Percentiles rank a stretch among this genome's conserved stretches.
Conservation (phyloP, 495 filamentous ascomycete genomes). For the Chlorociboria aeruginascens region DNA sequence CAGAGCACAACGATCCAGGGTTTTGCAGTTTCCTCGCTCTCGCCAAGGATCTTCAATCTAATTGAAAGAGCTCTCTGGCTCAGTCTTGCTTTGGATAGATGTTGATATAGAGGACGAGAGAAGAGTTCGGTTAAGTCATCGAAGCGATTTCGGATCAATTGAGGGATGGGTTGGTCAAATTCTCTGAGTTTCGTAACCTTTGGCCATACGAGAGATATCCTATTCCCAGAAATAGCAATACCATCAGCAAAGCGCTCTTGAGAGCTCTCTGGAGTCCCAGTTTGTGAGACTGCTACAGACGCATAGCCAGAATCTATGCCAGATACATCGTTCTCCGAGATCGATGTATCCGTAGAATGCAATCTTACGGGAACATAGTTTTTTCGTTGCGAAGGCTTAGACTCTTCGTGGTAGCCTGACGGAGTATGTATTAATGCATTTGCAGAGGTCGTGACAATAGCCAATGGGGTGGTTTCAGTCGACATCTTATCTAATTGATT, state of each 20-base stretch:
- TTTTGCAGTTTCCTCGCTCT: conserved; percentile 12
- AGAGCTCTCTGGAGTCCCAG: not conserved
- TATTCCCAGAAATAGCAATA: not conserved
- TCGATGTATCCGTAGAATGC: no score
- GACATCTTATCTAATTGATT: no score
- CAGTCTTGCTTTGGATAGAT: not conserved
- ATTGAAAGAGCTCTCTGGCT: conserved; percentile 10
- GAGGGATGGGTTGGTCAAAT: conserved; percentile 12
- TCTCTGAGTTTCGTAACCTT: conserved; percentile 7
- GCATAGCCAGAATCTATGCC: conserved; percentile 7
- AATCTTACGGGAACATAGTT: no score
- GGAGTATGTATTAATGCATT: no score
- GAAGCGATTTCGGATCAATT: conserved; percentile 16
- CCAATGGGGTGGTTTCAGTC: no score
- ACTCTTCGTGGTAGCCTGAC: no score
- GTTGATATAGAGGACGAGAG: conserved; percentile 6
- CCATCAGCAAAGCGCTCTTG: not conserved
- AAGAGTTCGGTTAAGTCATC: conserved; percentile 17
- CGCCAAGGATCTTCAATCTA: conserved; percentile 14
- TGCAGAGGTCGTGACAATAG: no score
- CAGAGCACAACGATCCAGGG: conserved; percentile 20
- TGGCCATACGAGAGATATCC: not conserved
- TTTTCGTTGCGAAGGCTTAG: no score
- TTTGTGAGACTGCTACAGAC: not conserved
- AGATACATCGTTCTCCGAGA: no score